A percentile compares a stretch with the other conserved stretches of the same genome.
Conservation (phyloP, 139 green algal species). For the Chlorella sorokiniana region DNA sequence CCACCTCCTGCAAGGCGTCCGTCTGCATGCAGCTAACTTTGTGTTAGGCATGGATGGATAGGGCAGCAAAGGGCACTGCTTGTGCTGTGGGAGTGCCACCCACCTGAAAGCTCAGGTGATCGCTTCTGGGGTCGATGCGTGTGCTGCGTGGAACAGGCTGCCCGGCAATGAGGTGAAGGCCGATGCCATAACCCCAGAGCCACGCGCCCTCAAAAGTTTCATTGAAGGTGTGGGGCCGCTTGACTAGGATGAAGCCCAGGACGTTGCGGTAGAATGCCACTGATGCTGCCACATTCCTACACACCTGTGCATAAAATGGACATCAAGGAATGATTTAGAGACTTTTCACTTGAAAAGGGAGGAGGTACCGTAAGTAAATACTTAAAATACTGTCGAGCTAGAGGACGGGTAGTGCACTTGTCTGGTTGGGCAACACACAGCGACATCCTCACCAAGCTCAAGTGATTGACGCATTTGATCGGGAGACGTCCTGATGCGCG, state of each 20-base stretch:
- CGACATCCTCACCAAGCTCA: too few relatives aligned
- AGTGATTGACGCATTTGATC: too few relatives aligned
- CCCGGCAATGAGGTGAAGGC: constrained; percentile 76
- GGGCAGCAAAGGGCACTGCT: background rate
- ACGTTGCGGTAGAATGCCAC: constrained; percentile 60
- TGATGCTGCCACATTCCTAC: background rate
- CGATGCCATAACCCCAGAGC: constrained; percentile 70
- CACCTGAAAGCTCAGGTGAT: constrained; percentile 80
- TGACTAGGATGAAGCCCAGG: constrained; percentile 69
- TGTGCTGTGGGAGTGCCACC: background rate
- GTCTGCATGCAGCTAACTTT: constrained; percentile 22
- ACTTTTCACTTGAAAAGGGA: too few relatives aligned
- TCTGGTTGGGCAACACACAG: too few relatives aligned
- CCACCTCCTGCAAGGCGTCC: constrained; percentile 24
- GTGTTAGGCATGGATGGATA: background rate
- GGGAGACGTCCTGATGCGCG: too few relatives aligned
- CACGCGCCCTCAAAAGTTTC: constrained; percentile 70
- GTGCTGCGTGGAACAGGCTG: constrained; percentile 2
- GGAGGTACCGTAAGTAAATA: too few relatives aligned
- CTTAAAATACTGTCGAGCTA: too few relatives aligned
- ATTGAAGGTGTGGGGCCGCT: constrained; percentile 61
- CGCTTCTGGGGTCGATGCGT: constrained; percentile 63
- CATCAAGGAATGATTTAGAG: too few relatives aligned
- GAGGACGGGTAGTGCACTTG: too few relatives aligned
- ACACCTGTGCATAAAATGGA: constrained; percentile 35